phyloP scores from a whole-genome alignment of 169 alveolate genomes.

The Babesia bigemina region DNA sequence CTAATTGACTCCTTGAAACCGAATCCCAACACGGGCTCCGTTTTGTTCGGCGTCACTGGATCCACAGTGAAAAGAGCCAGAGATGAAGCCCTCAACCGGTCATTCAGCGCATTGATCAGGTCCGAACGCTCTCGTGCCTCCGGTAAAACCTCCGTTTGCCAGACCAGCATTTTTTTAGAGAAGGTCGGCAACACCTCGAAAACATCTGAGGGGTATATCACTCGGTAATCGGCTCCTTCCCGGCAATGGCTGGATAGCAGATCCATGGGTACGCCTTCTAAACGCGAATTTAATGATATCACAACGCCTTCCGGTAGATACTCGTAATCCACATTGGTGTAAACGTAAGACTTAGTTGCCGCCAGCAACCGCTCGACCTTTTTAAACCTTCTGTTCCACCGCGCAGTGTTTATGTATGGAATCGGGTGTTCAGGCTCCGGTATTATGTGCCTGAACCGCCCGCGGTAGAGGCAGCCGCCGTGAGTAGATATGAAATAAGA shows the following conservation, averaged over 20 bases:
- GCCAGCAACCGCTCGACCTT: slow-evolving; percentile 44
- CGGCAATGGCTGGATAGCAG: slow-evolving; percentile 3
- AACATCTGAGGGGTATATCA: slow-evolving; percentile 12
- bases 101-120: slow-evolving; percentile 1
- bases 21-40: slow-evolving; percentile 35
- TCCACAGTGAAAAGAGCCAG: neutral
- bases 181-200: slow-evolving; percentile 51
- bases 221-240: slow-evolving; percentile 1
- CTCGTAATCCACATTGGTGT: slow-evolving; percentile 8
- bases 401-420: slow-evolving; percentile 44
- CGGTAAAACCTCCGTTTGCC: slow-evolving; percentile 35
- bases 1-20: slow-evolving; percentile 36
- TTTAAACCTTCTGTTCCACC: slow-evolving; percentile 65
- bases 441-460: slow-evolving; percentile 25
- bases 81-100: neutral
- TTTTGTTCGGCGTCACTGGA: neutral
- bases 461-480: slow-evolving; percentile 65
- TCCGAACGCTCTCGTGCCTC: neutral
- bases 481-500: slow-evolving; percentile 39
- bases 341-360: slow-evolving; percentile 17
- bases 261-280: slow-evolving; percentile 24
- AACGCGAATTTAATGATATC: neutral
- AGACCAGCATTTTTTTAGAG: slow-evolving; percentile 24
- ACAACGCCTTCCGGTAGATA: slow-evolving; percentile 7
- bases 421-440: slow-evolving; percentile 34